phyloP scores from a whole-genome alignment of 768 basidiomycete species.

The Favolaschia claudopus region DNA sequence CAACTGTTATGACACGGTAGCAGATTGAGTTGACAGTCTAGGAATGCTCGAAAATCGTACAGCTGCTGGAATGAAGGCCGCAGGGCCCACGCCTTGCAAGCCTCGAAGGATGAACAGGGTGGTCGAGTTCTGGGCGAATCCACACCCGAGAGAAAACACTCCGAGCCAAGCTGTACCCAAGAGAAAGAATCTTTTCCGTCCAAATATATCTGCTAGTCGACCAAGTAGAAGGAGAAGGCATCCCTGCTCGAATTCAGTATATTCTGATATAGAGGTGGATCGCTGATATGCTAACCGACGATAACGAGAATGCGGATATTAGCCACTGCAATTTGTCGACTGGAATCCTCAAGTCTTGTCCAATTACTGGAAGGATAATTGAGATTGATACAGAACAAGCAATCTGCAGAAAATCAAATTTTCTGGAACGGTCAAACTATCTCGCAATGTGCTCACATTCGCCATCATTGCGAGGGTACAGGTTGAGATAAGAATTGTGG shows the following conservation, averaged over 20 bases:
- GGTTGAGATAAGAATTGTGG: too few relatives aligned
- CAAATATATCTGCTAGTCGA: slow-evolving; percentile 67
- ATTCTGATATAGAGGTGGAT: neutral
- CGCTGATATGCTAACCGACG: slow-evolving; percentile 50
- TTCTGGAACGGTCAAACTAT: too few relatives aligned
- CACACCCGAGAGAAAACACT: slow-evolving; percentile 57
- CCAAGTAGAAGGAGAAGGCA: slow-evolving; percentile 69
- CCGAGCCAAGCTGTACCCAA: slow-evolving; percentile 53
- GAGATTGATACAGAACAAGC: slow-evolving; percentile 41
- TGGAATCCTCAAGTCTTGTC: slow-evolving; percentile 44
- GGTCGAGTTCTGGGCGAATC: slow-evolving; percentile 56
- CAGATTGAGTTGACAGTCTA: too few relatives aligned
- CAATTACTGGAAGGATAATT: slow-evolving; percentile 43
- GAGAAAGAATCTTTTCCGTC: slow-evolving; percentile 62
- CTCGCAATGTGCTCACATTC: too few relatives aligned
- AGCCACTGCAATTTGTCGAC: slow-evolving; percentile 57
- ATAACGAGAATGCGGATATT: slow-evolving; percentile 54
- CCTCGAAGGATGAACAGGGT: slow-evolving; percentile 66
- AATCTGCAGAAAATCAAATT: too few relatives aligned
- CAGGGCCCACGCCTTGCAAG: slow-evolving; percentile 66
- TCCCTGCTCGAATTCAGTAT: slow-evolving; percentile 53
- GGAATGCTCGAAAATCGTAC: slow-evolving; percentile 42
- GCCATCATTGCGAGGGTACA: too few relatives aligned
- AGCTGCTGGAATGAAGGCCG: slow-evolving; percentile 65
- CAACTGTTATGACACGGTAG: too few relatives aligned